A percentile compares a stretch with the other conserved stretches of the same genome.
These are phyloP conservation scores for Globisporangium ultimum DNA, from an alignment of 352 stramenopile genomes.

Conservation along the genomic window DNA sequence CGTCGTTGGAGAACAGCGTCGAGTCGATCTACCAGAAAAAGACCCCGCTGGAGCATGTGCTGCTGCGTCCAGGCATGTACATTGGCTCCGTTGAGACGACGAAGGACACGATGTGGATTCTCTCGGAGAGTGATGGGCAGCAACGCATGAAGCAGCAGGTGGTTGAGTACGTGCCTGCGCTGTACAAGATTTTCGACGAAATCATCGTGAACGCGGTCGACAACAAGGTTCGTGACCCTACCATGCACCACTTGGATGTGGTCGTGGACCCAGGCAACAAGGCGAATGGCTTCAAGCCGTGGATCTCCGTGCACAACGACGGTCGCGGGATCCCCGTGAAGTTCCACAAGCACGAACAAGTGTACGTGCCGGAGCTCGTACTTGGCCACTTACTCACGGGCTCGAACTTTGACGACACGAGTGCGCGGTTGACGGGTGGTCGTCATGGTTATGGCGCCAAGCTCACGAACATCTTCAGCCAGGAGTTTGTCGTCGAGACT, in stretches of 20 bases:
- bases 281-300: conserved; percentile 52
- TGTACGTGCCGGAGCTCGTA: conserved; percentile 98
- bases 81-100: conserved; percentile 84
- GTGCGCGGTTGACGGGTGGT: conserved; percentile 96
- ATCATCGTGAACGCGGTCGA: conserved; percentile 99
- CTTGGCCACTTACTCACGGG: conserved; percentile 98
- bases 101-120: conserved; percentile 80
- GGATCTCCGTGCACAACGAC: conserved; percentile 98
- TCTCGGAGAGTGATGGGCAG: conserved; percentile 25
- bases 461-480: conserved; percentile 99
- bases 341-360: conserved; percentile 95
- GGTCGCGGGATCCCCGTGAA: conserved; percentile 97
- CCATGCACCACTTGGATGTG: conserved; percentile 74
- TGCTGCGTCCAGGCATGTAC: conserved; percentile 91
- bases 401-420: conserved; percentile 99
- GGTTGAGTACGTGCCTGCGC: conserved; percentile 78
- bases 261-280: conserved; percentile 60
- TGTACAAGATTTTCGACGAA: conserved; percentile 99
- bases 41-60: conserved; percentile 86
- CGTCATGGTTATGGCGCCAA: conserved; percentile 96
- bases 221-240: conserved; percentile 87
- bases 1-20: conserved; percentile 44
- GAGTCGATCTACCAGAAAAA: conserved; percentile 90
- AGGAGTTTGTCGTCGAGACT: conserved; percentile 98
- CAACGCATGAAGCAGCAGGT: conserved; percentile 66